Base-by-base conservation (phyloP, 2,329 filamentous ascomycete genomes). In the Talaromyces funiculosus region DNA sequence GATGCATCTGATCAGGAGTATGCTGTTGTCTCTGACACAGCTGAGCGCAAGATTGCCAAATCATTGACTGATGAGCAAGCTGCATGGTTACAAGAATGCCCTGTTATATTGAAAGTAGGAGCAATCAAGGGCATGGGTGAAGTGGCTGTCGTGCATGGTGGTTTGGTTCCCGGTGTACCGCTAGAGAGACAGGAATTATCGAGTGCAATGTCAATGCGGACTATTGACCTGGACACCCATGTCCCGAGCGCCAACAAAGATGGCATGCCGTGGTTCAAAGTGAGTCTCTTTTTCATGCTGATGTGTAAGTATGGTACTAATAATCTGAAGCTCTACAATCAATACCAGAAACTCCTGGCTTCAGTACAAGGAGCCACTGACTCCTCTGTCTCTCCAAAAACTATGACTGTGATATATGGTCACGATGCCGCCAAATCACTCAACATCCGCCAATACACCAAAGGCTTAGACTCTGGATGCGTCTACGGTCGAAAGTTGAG, bases 171-270 rank as follows among this genome's bases (percentile, higher is more conserved):
- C 0, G 88, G 86, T 4, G 77, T 96, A 0, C 73, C 83, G 0
- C 79, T 96, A 14, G 80, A 87, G 49, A 78, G 82, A 56, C 93
- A 88, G 67, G 84, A 97, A 72, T 88, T 92, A 0, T 86, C 85
- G 73, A 87, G 88, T 56, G 89, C 90, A 42, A 97, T 97, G 92
- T 94, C 91, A 71, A 95, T 99, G 90, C 86, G 92, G 60, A 90
- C 86, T 6, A 83, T 96, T 58, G 81, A 89, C 66, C 81, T 86
- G 18, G 76, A 80, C 10, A 86, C 84, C 10, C 81, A 85, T 62
- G 75, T 84, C 12, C 86, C 85, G 3, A 84, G 78, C 57, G 77
- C 77, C 64, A 40, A 18, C 54, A 79, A 68, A 63, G 74, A 71
- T 4, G 88, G 87, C 55, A 80, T 83, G 35, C 82, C 82, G 14